Percentiles rank a stretch among this genome's conserved stretches.
These are phyloP conservation scores for Aspergillus proliferans DNA, from an alignment of 2,329 filamentous ascomycete genomes.

Conservation along the genomic window DNA sequence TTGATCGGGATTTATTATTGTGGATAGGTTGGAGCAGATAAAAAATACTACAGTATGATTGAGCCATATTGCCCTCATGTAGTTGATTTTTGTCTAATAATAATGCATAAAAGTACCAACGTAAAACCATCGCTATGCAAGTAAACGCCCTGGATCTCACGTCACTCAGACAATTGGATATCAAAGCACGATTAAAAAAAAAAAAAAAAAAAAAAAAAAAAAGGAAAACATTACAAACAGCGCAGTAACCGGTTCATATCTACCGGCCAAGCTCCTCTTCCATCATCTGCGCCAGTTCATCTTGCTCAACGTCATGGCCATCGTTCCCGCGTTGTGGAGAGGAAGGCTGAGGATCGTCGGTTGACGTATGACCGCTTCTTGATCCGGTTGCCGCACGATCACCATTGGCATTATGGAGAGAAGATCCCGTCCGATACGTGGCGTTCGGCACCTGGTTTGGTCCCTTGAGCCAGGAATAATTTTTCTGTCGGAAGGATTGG, in stretches of 20 bases:
- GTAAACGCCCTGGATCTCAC: no score
- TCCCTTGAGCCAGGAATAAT: slow-evolving; percentile 25
- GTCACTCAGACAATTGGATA: background rate
- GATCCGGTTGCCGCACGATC: background rate
- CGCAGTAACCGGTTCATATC: background rate
- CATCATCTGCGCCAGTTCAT: slow-evolving; percentile 20
- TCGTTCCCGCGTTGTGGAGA: background rate
- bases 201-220: background rate
- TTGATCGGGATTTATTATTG: no score
- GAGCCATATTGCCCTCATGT: no score
- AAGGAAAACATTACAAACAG: no score
- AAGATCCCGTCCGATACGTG: background rate
- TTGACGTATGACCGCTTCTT: background rate
- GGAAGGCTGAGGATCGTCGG: background rate
- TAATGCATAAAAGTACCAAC: no score
- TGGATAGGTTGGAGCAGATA: no score
- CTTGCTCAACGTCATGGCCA: slow-evolving; percentile 8
- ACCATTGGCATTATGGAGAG: background rate
- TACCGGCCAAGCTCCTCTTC: slow-evolving; percentile 19
- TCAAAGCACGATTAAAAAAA: background rate
- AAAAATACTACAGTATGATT: no score
- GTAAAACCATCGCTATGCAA: no score
- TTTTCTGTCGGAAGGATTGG: slow-evolving; percentile 23
- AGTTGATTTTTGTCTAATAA: no score
- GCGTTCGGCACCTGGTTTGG: slow-evolving; percentile 2